Evolutionary conservation across 2,329 filamentous ascomycete species (phyloP).

Genomic region (Penicillium rolfsii): DNA sequence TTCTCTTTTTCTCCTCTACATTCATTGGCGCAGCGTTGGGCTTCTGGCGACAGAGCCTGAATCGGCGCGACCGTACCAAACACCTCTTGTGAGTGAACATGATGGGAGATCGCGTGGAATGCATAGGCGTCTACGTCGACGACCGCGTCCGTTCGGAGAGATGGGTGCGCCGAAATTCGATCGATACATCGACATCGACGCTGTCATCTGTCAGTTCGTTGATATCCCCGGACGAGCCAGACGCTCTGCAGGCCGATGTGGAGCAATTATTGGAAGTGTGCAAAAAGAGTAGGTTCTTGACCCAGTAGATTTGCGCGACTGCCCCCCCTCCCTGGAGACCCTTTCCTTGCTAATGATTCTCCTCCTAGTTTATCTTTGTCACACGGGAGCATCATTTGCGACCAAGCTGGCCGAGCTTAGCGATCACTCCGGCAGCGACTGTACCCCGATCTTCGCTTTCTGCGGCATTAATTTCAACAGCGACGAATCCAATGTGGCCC

Average conservation of each 20-base stretch:
- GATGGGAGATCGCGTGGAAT: conserved; percentile 50
- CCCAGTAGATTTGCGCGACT: background rate
- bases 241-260: conserved; percentile 53
- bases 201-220: conserved; percentile 33
- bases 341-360: conserved; percentile 14
- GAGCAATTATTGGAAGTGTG: conserved; percentile 55
- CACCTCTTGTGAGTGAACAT: conserved; percentile 22
- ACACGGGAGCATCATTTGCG: conserved; percentile 56
- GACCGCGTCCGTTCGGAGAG: conserved; percentile 49
- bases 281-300: conserved; percentile 53
- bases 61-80: conserved; percentile 14
- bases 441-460: conserved; percentile 59
- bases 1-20: conserved; percentile 20
- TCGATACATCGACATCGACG: conserved; percentile 32
- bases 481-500: conserved; percentile 42
- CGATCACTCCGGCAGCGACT: conserved; percentile 49
- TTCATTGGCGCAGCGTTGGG: conserved; percentile 15
- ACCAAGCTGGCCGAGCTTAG: conserved; percentile 57
- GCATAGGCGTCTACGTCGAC: conserved; percentile 52
- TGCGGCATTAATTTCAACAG: conserved; percentile 54
- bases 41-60: conserved; percentile 23
- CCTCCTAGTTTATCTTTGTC: conserved; percentile 56
- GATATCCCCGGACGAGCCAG: conserved; percentile 45
- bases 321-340: background rate
- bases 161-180: conserved; percentile 46